Conservation (phyloP, 208 protist species). For the Leishmania braziliensis region DNA sequence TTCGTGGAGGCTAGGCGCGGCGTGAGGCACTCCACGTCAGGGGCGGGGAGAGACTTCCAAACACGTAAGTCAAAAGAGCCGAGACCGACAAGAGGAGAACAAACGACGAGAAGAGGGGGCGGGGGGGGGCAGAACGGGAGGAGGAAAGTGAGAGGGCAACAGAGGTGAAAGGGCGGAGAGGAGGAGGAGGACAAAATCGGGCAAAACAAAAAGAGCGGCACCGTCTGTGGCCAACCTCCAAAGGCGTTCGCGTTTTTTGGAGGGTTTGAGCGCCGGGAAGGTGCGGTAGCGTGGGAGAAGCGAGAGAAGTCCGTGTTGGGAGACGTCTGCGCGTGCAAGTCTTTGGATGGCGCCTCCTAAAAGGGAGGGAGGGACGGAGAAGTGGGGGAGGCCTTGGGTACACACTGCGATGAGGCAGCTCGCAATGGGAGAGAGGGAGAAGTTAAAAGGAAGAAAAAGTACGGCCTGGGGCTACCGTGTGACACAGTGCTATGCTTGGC, state of each 20-base stretch:
- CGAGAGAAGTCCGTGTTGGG: background rate
- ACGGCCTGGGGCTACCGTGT: background rate
- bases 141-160: background rate
- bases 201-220: conserved; percentile 1
- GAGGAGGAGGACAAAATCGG: background rate
- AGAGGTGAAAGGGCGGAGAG: conserved; percentile 3
- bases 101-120: background rate
- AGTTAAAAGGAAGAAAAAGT: too few species aligned
- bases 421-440: background rate
- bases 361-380: background rate
- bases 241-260: too few species aligned
- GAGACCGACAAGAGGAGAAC: background rate
- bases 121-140: background rate
- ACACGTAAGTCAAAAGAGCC: too few species aligned
- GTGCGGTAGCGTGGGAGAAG: background rate
- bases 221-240: background rate
- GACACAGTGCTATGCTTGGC: background rate
- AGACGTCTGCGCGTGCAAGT: background rate
- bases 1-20: background rate
- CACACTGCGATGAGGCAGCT: background rate
- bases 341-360: background rate
- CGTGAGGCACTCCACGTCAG: background rate
- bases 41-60: too few species aligned
- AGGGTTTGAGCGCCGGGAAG: background rate
- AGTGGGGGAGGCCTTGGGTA: background rate